Base-by-base conservation (phyloP, 345 rosid species). In the Noccaea bulbosa region DNA sequence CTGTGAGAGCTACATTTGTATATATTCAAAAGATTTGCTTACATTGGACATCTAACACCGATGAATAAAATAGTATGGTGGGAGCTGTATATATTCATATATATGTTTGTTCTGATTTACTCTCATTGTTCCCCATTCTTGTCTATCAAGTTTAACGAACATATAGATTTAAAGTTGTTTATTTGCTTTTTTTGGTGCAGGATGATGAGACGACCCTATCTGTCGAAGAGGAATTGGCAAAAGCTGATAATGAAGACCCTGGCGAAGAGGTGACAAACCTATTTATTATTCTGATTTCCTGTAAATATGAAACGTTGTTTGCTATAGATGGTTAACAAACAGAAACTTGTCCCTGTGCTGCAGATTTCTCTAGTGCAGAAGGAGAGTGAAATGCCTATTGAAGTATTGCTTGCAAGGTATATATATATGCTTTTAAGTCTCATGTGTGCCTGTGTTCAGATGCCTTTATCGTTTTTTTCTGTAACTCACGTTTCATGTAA, bases 131-230 rank as follows among this genome's bases (percentile, higher is more conserved):
- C n/a, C n/a, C n/a, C n/a, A n/a, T n/a, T n/a, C n/a, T n/a, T 63
- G 27, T 62, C 5, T 2, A 45, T 22, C 12, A 38, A 6, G 8
- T 15, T 34, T 39, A 55, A 47, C 51, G 14, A 55, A 9, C 46
- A 47, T 54, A 55, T 69, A 7, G 39, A 11, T 37, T 76, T 40
- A 55, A 37, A 62, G 39, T 47, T 75, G 40, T 55, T 3, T 50
- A 50, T 58, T 22, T 75, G 15, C 62, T 49, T 27, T 64, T n/a
- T 56, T 64, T 59, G 78, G 71, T 72, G 64, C 50, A 94, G 98
- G 99, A 94, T 83, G 98, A 94, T 71, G 99, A 94, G 83, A 81
- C 96, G 35, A 91, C 99, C 57, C 80, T 91, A 71, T 81, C 81
- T 3, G 91, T 85, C 59, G 99, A 94, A 84, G 98, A 94, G 81